These are phyloP conservation scores for Arthrobotrys sinensis DNA, from an alignment of 2,329 filamentous ascomycete species.

Conservation along the genomic window DNA sequence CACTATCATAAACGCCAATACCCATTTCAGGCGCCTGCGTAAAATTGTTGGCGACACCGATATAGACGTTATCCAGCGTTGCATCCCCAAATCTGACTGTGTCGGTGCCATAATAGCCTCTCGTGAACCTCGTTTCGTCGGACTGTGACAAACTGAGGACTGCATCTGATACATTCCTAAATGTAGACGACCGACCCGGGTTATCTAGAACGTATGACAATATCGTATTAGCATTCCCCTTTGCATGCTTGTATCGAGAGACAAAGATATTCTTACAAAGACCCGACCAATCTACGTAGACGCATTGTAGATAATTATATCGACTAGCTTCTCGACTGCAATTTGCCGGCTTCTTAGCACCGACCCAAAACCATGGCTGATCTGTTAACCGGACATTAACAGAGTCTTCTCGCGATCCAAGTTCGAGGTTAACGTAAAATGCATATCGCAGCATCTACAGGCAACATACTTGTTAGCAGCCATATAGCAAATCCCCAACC, in stretches of 20 bases:
- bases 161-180: conserved; percentile 45
- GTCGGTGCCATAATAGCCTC: conserved; percentile 52
- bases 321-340: conserved; percentile 33
- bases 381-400: conserved; percentile 50
- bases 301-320: conserved; percentile 43
- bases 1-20: conserved; percentile 49
- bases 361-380: conserved; percentile 54
- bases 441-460: conserved; percentile 44
- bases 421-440: conserved; percentile 41
- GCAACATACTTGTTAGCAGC: conserved; percentile 4
- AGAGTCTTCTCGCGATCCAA: conserved; percentile 41
- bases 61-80: conserved; percentile 46
- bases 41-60: conserved; percentile 53
- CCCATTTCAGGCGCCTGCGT: conserved; percentile 45
- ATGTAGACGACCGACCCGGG: conserved; percentile 21
- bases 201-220: conserved; percentile 1
- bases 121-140: conserved; percentile 25
- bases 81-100: conserved; percentile 37
- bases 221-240: not conserved
- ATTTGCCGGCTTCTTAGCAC: conserved; percentile 30
- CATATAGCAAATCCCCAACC: too few species aligned
- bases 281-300: conserved; percentile 49
- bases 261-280: conserved; percentile 29
- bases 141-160: conserved; percentile 35
- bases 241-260: not conserved